Evolutionary conservation across 208 protist species (phyloP).

Genomic region (Porcisia hertigi): DNA sequence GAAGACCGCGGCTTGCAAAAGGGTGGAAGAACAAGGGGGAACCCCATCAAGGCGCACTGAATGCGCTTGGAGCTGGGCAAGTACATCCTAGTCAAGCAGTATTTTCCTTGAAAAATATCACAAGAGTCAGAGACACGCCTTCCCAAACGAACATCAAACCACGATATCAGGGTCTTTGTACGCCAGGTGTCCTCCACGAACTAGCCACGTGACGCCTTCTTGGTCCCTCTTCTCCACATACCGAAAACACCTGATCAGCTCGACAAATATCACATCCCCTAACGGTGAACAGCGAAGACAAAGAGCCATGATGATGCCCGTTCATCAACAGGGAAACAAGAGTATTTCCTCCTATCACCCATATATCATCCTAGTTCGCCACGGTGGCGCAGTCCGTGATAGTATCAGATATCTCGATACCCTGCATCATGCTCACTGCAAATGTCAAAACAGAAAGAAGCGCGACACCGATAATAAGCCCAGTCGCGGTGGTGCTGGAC

Average conservation of each 20-base stretch:
- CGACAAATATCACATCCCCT: not conserved
- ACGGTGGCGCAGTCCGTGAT: slow-evolving; percentile 30
- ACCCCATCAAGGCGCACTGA: not conserved
- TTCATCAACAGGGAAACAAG: not conserved
- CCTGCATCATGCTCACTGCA: slow-evolving; percentile 71
- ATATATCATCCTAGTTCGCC: slow-evolving; percentile 5
- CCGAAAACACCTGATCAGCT: not conserved
- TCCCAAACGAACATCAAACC: not conserved
- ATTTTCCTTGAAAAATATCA: not conserved
- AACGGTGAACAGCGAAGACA: slow-evolving; percentile 1
- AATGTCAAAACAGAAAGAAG: slow-evolving; percentile 69
- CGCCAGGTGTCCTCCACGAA: not conserved
- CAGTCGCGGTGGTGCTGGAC: slow-evolving; percentile 62
- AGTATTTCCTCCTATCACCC: not conserved
- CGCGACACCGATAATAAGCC: slow-evolving; percentile 59
- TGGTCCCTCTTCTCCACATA: not conserved
- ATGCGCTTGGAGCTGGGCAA: not conserved
- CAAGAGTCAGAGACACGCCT: not conserved
- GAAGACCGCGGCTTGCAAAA: not conserved
- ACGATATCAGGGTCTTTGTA: no score
- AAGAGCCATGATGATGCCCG: not conserved
- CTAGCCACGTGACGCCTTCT: not conserved
- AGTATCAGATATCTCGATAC: slow-evolving; percentile 74
- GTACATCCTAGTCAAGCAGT: not conserved
- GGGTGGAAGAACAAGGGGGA: not conserved